Evolutionary conservation across 164 flowering plant species (phyloP).

Genomic region (Annona squamosa): DNA sequence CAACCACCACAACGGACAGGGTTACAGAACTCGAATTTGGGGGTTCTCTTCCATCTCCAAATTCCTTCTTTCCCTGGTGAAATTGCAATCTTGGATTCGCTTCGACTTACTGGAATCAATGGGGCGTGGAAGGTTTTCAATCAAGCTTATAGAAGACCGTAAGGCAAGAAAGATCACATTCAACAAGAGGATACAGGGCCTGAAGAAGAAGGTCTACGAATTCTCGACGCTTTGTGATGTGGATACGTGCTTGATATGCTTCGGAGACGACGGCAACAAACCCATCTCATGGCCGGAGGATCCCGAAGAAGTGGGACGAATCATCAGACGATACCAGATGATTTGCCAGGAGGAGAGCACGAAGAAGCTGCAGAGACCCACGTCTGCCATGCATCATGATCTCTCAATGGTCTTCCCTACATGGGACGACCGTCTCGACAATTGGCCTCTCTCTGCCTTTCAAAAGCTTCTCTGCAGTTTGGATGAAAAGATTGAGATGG

Average conservation of each 20-base stretch:
- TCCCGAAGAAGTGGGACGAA: not conserved
- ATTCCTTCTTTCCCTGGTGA: no score
- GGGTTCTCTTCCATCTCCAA: no score
- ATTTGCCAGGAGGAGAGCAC: not conserved
- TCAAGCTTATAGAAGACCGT: conserved; percentile 12
- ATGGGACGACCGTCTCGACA: not conserved
- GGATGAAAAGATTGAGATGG: not conserved
- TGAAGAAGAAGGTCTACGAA: conserved; percentile 22
- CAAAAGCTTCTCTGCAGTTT: not conserved
- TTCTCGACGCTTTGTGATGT: conserved; percentile 25
- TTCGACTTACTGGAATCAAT: not conserved
- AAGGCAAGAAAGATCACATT: conserved; percentile 14
- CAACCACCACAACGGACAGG: no score
- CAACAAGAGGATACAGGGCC: conserved; percentile 14
- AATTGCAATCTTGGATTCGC: no score
- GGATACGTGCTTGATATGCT: conserved; percentile 16
- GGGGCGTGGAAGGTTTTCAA: conserved; percentile 17
- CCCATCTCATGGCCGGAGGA: conserved; percentile 9
- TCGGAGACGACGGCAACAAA: not conserved
- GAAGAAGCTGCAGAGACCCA: not conserved
- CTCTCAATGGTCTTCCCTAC: not conserved
- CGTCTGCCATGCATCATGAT: not conserved
- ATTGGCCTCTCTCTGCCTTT: not conserved
- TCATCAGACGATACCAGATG: conserved; percentile 3
- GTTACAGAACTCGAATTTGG: no score